Base-by-base conservation (phyloP, 352 stramenopile genomes). In the Pilasporangium apinafurcum region DNA sequence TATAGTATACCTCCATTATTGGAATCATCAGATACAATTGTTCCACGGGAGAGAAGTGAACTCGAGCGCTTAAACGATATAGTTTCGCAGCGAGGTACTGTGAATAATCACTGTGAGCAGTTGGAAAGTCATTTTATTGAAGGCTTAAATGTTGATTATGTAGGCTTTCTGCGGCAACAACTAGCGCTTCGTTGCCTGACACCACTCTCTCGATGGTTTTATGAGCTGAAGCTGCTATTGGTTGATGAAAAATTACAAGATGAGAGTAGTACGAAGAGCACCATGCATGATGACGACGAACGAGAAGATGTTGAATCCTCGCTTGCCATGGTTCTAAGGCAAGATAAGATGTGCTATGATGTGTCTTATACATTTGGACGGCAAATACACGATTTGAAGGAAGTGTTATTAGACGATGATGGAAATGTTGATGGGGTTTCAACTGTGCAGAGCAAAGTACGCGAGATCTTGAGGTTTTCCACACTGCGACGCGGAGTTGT, bases 381-480 rank as follows among this genome's bases (percentile, higher is more conserved):
- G 10, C 44, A 54, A 4, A 46, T 69, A 1, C 38, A 43, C 4
- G 68, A 84, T 44, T 43, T 62, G 16, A 38, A 35, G 1, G 48
- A 62, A 1, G 45, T 27, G 20, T 26, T 83, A 21, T 44, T 77
- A 12, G 74, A 83, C 14, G 35, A n/a, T 1, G 27, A 16, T 18
- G 48, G 54, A 7, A 4, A 32, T 4, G 8, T 21, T 5, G 25
- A 35, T 2, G 30, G 16, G 2, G 36, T 20, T 42, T 13, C 29
- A 35, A 18, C 16, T 3, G 18, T 17, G 16, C 25, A 8, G 9
- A 40, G 16, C 7, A 7, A 39, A 7, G 36, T 57, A 5, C 37
- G 43, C n/a, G 59, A 86, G 41, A 28, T 76, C 2, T 37, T 87
- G 30, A 62, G 57, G 41, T 86, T 87, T 37, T 86, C 74, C 8